Evolutionary conservation across 2,329 filamentous ascomycete genomes (phyloP).

Genomic region (Cladosporium sp.): DNA sequence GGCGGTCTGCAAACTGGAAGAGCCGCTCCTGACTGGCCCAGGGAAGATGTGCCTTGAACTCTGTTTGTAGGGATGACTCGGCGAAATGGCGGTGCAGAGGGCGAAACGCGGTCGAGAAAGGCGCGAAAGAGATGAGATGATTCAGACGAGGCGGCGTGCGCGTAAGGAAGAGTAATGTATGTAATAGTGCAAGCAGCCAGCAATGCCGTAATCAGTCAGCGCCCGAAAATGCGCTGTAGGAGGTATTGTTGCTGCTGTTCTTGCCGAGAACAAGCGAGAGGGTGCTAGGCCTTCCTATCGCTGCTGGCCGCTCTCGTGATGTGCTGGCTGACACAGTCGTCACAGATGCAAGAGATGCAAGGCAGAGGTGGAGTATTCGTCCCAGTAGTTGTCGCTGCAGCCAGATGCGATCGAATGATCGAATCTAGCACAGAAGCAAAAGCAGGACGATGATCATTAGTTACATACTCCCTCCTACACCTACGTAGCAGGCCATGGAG

Average conservation of each 20-base stretch:
- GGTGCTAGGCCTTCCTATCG: background rate
- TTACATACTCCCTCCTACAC: slow-evolving; percentile 13
- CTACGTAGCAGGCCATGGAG: slow-evolving; percentile 6
- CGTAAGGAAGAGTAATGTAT: background rate
- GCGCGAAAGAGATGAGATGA: background rate
- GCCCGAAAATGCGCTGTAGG: background rate
- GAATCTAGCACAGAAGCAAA: background rate
- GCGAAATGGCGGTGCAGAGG: slow-evolving; percentile 14
- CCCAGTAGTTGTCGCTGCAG: background rate
- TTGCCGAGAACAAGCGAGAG: background rate
- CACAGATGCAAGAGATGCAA: background rate
- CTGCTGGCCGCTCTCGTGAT: background rate
- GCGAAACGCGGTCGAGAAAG: slow-evolving; percentile 10
- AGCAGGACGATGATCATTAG: slow-evolving; percentile 16
- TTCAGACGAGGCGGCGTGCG: background rate
- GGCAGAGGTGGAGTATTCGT: slow-evolving; percentile 3
- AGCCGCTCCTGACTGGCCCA: slow-evolving; percentile 4
- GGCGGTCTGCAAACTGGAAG: slow-evolving; percentile 9
- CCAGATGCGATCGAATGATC: slow-evolving; percentile 7
- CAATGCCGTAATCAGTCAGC: background rate
- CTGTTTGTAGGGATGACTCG: slow-evolving; percentile 6
- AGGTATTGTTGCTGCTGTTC: too few relatives aligned
- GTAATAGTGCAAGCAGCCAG: background rate
- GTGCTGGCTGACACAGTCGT: slow-evolving; percentile 11
- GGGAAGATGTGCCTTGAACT: slow-evolving; percentile 10